phyloP scores from a whole-genome alignment of 1,284 basidiomycete species.

The Coniophora puteana region DNA sequence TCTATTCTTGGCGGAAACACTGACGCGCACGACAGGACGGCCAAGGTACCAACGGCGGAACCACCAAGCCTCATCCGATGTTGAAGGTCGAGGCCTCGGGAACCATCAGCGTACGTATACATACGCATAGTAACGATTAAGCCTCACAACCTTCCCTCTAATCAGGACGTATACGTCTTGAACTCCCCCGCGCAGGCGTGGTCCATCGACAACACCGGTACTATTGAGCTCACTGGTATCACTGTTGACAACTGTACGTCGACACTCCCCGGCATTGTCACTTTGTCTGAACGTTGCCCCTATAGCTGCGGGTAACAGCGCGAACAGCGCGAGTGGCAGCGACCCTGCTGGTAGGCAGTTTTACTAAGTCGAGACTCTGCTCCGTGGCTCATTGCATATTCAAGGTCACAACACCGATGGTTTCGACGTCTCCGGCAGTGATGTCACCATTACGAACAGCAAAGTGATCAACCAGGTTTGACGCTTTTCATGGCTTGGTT shows the following conservation, averaged over 20 bases:
- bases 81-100: slow-evolving; percentile 35
- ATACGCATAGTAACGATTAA: too few relatives aligned
- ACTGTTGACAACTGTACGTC: slow-evolving; percentile 41
- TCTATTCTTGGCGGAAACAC: too few relatives aligned
- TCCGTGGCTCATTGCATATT: not conserved
- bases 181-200: slow-evolving; percentile 42
- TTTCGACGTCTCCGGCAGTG: slow-evolving; percentile 43
- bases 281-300: not conserved
- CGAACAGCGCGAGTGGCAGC: slow-evolving; percentile 18
- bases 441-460: slow-evolving; percentile 37
- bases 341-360: slow-evolving; percentile 21
- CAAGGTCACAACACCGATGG: slow-evolving; percentile 54
- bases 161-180: slow-evolving; percentile 37
- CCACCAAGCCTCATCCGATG: slow-evolving; percentile 46
- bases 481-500: too few relatives aligned
- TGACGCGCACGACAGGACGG: slow-evolving; percentile 41
- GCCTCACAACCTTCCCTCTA: too few relatives aligned
- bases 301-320: slow-evolving; percentile 31
- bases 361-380: too few relatives aligned
- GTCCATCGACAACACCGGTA: slow-evolving; percentile 25
- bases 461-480: slow-evolving; percentile 30
- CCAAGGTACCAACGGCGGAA: slow-evolving; percentile 31
- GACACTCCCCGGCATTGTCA: not conserved
- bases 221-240: slow-evolving; percentile 32
- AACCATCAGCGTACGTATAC: slow-evolving; percentile 17